phyloP scores from a whole-genome alignment of 2,329 filamentous ascomycete genomes.

The Fusarium tricinctum region DNA sequence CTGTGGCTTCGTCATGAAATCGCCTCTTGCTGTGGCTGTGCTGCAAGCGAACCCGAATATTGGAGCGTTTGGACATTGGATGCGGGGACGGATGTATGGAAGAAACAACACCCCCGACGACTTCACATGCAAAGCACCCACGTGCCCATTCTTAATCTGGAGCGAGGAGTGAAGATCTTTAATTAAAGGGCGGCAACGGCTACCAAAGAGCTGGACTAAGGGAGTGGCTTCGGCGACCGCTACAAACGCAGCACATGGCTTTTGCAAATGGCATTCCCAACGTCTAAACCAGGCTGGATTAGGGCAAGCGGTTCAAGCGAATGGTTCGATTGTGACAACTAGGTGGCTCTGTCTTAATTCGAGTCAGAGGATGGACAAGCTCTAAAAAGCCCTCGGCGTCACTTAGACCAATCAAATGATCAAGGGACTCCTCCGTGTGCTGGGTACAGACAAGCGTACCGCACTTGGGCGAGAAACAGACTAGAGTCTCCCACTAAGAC shows the following conservation, averaged over 20 bases:
- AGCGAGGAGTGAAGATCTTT: slow-evolving; percentile 38
- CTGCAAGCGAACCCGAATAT: slow-evolving; percentile 5
- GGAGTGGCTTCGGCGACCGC: slow-evolving; percentile 41
- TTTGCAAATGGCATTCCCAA: slow-evolving; percentile 42
- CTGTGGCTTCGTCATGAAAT: slow-evolving; percentile 34
- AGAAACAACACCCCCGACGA: slow-evolving; percentile 11
- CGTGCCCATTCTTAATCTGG: slow-evolving; percentile 38
- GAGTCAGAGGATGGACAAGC: slow-evolving; percentile 23
- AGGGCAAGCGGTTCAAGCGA: slow-evolving; percentile 36
- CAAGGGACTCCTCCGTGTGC: slow-evolving; percentile 22
- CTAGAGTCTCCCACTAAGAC: slow-evolving; percentile 8
- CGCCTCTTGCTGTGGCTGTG: slow-evolving; percentile 41
- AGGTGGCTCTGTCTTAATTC: slow-evolving; percentile 18
- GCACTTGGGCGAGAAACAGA: background rate
- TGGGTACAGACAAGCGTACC: slow-evolving; percentile 7
- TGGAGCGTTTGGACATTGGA: slow-evolving; percentile 5
- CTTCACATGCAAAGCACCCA: slow-evolving; percentile 39
- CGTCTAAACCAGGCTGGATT: slow-evolving; percentile 39
- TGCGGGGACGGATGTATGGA: slow-evolving; percentile 15
- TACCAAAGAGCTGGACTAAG: slow-evolving; percentile 19
- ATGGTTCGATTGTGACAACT: slow-evolving; percentile 49
- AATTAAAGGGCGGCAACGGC: slow-evolving; percentile 26
- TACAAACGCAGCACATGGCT: slow-evolving; percentile 39
- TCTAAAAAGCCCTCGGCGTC: slow-evolving; percentile 13
- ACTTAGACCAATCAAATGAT: slow-evolving; percentile 25